Evolutionary conservation across 306 rosid species (phyloP), one percentile per base, ranked within the genome.

Genomic region (Corylus americana): DNA sequence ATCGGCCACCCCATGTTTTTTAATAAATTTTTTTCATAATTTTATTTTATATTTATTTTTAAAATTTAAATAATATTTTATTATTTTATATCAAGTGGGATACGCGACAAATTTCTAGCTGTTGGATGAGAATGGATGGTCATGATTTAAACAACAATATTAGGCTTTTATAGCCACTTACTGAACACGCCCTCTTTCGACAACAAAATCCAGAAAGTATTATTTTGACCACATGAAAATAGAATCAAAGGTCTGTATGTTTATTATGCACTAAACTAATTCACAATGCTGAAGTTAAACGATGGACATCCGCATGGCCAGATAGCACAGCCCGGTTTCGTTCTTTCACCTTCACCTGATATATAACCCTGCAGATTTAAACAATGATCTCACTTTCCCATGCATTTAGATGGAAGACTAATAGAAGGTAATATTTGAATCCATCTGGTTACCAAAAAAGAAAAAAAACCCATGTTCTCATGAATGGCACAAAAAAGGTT

Each of bases 331-430:
- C 58, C 35, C 86, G 85, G 47, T 81, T 89, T 49, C 98, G 89
- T 85, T 95, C 98, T 87, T 92, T 91, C 80, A 86, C 98, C 92
- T 78, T 82, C 11, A 90, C 83, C 85, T 90, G 93, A 86, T 90
- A 95, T 18, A 88, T 78, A 47, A 91, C 94, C 94, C 98, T 93
- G 86, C 90, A 88, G 5, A 59, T 85, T 79, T 70, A 54, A 71
- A 74, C 61, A 31, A 50, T 13, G 31, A 67, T 51, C 70, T 74
- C 67, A 71, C 47, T 12, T 71, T 31, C 25, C 78, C 11, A 47
- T 42, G 68, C 75, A 51, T 69, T 39, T 63, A 18, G 59, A 45
- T 18, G 29, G 47, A 71, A 78, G 25, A 12, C 20, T 14, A 59
- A 50, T 11, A 8, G 78, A 69, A 39, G 27, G n/a, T 29, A 0